phyloP scores from a whole-genome alignment of 805 yeast genomes.

The Wickerhamiella kazuoi region DNA sequence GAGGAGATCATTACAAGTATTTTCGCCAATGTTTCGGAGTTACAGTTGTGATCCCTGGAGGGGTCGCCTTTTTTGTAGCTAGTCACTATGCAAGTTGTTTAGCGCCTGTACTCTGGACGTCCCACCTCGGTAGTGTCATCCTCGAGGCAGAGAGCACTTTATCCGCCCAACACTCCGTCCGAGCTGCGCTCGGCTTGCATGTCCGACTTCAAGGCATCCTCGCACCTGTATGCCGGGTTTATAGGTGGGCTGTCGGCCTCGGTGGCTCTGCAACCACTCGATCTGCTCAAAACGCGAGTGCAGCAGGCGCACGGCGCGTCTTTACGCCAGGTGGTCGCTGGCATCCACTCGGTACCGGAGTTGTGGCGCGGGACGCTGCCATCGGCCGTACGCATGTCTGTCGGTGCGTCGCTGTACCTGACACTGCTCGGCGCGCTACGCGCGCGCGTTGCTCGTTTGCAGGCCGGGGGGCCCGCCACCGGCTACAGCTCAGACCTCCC shows the following conservation, averaged over 20 bases:
- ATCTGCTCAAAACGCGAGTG: conserved; percentile 68
- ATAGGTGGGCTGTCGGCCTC: conserved; percentile 73
- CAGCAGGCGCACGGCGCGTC: conserved; percentile 35
- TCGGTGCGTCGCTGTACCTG: conserved; percentile 78
- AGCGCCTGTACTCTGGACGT: too few species aligned
- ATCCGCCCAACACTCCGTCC: not conserved
- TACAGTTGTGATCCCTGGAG: too few species aligned
- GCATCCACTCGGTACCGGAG: conserved; percentile 20
- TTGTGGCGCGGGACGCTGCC: conserved; percentile 93
- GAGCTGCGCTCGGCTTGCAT: not conserved
- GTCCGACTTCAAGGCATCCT: conserved; percentile 5
- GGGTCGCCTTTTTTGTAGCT: too few species aligned
- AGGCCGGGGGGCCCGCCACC: not conserved
- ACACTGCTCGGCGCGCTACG: conserved; percentile 52
- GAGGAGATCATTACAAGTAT: not conserved
- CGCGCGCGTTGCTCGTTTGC: conserved; percentile 25
- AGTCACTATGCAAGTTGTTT: too few species aligned
- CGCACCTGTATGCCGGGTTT: conserved; percentile 65
- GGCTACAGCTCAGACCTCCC: conserved; percentile 32
- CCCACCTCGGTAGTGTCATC: too few species aligned
- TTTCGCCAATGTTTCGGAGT: not conserved
- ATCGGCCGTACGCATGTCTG: conserved; percentile 71
- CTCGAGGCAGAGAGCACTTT: too few species aligned
- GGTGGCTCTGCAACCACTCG: conserved; percentile 70
- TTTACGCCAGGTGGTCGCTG: conserved; percentile 13